These are phyloP conservation scores for Penicillium paradoxum DNA, from an alignment of 495 filamentous ascomycete species.

Conservation along the genomic window DNA sequence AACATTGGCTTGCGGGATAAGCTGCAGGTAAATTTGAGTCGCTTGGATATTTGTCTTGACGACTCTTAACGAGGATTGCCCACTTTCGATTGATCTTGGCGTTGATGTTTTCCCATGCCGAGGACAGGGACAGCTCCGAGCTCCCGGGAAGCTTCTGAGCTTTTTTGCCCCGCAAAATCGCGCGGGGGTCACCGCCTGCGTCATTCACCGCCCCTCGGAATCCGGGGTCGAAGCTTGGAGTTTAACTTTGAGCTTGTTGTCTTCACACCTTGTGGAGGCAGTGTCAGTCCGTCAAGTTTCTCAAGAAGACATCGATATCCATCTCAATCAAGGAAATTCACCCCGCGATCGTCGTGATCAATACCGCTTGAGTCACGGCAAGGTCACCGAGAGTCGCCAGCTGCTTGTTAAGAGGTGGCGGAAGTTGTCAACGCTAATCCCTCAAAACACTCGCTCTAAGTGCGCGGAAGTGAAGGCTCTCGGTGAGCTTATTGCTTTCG, in stretches of 20 bases:
- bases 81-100: not conserved
- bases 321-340: not conserved
- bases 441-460: no score
- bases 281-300: not conserved
- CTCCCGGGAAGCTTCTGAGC: not conserved
- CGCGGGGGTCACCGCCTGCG: slow-evolving; percentile 3
- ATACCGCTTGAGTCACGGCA: no score
- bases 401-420: no score
- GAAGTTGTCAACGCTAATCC: no score
- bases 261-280: not conserved
- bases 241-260: slow-evolving; percentile 2
- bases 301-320: not conserved
- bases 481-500: no score
- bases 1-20: no score
- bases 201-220: slow-evolving; percentile 6
- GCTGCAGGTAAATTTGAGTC: no score
- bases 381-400: no score
- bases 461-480: no score
- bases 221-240: slow-evolving; percentile 6
- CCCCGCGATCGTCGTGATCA: no score
- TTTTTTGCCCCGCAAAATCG: slow-evolving; percentile 3
- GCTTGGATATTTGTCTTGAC: no score
- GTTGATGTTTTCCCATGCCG: not conserved
- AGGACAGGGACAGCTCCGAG: not conserved
- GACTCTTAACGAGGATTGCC: no score